phyloP scores from a whole-genome alignment of 2,329 filamentous ascomycete genomes.

The Blastomyces silverae region DNA sequence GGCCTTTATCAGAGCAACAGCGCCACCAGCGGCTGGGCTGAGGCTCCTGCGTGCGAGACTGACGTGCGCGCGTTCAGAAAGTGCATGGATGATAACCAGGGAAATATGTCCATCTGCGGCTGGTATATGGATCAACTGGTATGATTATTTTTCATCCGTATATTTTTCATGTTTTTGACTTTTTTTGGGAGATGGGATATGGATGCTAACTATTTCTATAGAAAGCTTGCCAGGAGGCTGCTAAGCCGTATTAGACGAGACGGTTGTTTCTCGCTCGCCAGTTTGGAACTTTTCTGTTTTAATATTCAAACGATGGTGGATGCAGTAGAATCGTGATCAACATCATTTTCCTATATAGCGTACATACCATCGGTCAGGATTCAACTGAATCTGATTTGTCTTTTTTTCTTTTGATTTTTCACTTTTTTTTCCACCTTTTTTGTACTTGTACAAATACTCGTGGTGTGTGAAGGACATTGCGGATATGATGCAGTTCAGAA shows the following conservation, averaged over 20 bases:
- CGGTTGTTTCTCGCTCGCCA: neutral
- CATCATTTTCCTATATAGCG: neutral
- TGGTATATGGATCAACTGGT: constrained; percentile 96
- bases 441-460: constrained; percentile 6
- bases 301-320: neutral
- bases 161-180: neutral
- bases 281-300: neutral
- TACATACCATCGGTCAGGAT: constrained; percentile 10
- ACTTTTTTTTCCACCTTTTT: neutral
- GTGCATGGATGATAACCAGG: constrained; percentile 93
- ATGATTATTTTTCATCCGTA: constrained; percentile 23
- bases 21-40: constrained; percentile 42
- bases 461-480: neutral
- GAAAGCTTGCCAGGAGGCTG: constrained; percentile 77
- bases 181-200: constrained; percentile 2
- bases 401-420: neutral
- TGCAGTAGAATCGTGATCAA: neutral
- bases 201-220: constrained; percentile 26
- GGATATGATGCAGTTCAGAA: neutral
- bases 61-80: constrained; percentile 82
- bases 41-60: constrained; percentile 62
- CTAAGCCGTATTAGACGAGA: constrained; percentile 57
- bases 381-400: neutral
- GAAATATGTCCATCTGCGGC: constrained; percentile 90
- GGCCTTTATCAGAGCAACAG: constrained; percentile 44